A percentile compares a stretch with the other conserved stretches of the same genome.
Evolutionary conservation across 2,329 filamentous ascomycete species (phyloP).

Genomic region (Talaromyces sp.): DNA sequence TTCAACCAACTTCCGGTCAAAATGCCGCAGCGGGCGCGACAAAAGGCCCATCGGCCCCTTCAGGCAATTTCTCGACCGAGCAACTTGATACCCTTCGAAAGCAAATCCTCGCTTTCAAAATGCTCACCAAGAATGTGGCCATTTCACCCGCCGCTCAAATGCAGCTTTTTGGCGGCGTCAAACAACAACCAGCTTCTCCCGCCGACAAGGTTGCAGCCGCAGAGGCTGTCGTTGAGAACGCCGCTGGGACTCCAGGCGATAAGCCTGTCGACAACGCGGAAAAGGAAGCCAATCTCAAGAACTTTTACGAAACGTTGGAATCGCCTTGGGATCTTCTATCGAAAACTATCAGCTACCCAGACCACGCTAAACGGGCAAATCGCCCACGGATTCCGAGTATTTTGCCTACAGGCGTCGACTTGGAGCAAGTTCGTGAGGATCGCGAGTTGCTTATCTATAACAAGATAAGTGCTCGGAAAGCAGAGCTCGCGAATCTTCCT

Average conservation of each 20-base stretch:
- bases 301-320: slow-evolving; percentile 67
- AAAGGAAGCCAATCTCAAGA: slow-evolving; percentile 24
- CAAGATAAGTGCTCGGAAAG: slow-evolving; percentile 77
- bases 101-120: slow-evolving; percentile 89
- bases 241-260: slow-evolving; percentile 31
- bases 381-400: slow-evolving; percentile 80
- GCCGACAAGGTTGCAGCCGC: slow-evolving; percentile 29
- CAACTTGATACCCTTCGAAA: slow-evolving; percentile 74
- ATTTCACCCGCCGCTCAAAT: slow-evolving; percentile 76
- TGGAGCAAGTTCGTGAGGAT: slow-evolving; percentile 79
- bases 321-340: slow-evolving; percentile 62
- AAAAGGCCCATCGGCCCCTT: slow-evolving; percentile 27
- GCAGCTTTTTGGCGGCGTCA: slow-evolving; percentile 65
- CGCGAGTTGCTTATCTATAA: slow-evolving; percentile 87
- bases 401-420: slow-evolving; percentile 82
- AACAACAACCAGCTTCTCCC: slow-evolving; percentile 32
- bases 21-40: slow-evolving; percentile 19
- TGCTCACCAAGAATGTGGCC: slow-evolving; percentile 79
- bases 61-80: slow-evolving; percentile 66
- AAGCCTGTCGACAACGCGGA: slow-evolving; percentile 26
- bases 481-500: slow-evolving; percentile 76
- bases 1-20: slow-evolving; percentile 16
- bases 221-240: slow-evolving; percentile 30
- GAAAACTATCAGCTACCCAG: slow-evolving; percentile 67
- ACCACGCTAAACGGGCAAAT: slow-evolving; percentile 71